Evolutionary conservation across 345 rosid species (phyloP).

Genomic region (Cardamine resedifolia): DNA sequence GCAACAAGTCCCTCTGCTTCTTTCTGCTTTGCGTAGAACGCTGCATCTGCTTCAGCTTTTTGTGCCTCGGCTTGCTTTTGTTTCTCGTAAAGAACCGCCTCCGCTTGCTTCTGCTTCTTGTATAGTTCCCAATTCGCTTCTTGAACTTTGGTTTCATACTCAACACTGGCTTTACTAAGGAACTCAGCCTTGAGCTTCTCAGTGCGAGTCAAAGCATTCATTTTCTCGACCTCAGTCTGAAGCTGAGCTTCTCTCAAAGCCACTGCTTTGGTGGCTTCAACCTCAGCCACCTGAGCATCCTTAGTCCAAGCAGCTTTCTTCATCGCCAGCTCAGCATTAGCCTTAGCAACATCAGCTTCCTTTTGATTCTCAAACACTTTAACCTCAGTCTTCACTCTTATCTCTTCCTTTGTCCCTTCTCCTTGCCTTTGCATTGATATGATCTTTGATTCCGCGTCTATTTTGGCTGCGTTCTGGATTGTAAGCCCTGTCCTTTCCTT

Average conservation of each 20-base stretch:
- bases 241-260: constrained; percentile 73
- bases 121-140: constrained; percentile 72
- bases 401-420: constrained; percentile 63
- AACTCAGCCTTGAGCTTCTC: constrained; percentile 85
- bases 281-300: constrained; percentile 68
- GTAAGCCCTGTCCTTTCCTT: constrained; percentile 62
- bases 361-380: constrained; percentile 72
- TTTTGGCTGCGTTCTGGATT: constrained; percentile 70
- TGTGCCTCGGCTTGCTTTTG: constrained; percentile 66
- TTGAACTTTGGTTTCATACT: constrained; percentile 77
- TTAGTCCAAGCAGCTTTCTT: constrained; percentile 70
- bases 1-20: constrained; percentile 71
- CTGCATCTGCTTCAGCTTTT: constrained; percentile 62
- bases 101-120: constrained; percentile 67
- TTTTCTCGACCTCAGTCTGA: constrained; percentile 67
- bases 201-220: constrained; percentile 60
- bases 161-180: constrained; percentile 73
- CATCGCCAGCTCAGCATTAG: constrained; percentile 62
- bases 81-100: constrained; percentile 53
- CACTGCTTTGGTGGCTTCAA: constrained; percentile 70
- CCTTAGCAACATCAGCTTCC: constrained; percentile 74
- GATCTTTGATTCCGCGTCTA: constrained; percentile 78
- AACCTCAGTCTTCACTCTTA: constrained; percentile 56
- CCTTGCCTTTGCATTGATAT: constrained; percentile 56
- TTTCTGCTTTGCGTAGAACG: constrained; percentile 52